These are phyloP conservation scores for Candida rishiriensis DNA, from an alignment of 805 yeast species.

Conservation along the genomic window DNA sequence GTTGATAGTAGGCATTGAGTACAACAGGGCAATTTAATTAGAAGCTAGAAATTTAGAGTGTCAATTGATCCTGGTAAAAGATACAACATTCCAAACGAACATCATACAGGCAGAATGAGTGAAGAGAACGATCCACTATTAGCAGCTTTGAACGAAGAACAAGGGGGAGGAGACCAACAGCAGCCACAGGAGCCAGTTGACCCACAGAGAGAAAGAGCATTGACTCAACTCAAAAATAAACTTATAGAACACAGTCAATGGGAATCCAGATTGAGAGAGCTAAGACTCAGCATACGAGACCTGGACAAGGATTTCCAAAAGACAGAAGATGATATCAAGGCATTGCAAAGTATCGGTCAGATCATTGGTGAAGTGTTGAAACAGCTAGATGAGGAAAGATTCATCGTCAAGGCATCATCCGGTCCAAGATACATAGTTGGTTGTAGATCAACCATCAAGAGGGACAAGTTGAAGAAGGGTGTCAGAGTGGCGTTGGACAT, in stretches of 20 bases:
- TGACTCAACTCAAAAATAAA: slow-evolving; percentile 75
- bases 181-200: slow-evolving; percentile 11
- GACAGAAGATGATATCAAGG: slow-evolving; percentile 96
- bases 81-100: too few species aligned
- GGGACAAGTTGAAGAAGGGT: slow-evolving; percentile 81
- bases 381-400: slow-evolving; percentile 90
- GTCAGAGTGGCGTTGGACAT: slow-evolving; percentile 95
- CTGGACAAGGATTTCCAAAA: slow-evolving; percentile 80
- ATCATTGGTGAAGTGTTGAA: slow-evolving; percentile 95
- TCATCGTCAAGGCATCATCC: slow-evolving; percentile 91
- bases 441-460: slow-evolving; percentile 87
- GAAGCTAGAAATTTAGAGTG: neutral
- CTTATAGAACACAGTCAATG: slow-evolving; percentile 90
- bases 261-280: slow-evolving; percentile 84
- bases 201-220: slow-evolving; percentile 59
- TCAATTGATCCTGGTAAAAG: too few species aligned
- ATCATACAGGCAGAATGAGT: slow-evolving; percentile 25
- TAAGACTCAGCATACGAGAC: slow-evolving; percentile 78
- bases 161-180: slow-evolving; percentile 3
- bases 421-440: slow-evolving; percentile 99
- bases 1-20: too few species aligned
- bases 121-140: slow-evolving; percentile 71
- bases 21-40: neutral
- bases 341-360: slow-evolving; percentile 95
- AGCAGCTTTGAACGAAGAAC: slow-evolving; percentile 52